Base-by-base conservation (phyloP, 306 rosid species). In the Nissolia schottii region DNA sequence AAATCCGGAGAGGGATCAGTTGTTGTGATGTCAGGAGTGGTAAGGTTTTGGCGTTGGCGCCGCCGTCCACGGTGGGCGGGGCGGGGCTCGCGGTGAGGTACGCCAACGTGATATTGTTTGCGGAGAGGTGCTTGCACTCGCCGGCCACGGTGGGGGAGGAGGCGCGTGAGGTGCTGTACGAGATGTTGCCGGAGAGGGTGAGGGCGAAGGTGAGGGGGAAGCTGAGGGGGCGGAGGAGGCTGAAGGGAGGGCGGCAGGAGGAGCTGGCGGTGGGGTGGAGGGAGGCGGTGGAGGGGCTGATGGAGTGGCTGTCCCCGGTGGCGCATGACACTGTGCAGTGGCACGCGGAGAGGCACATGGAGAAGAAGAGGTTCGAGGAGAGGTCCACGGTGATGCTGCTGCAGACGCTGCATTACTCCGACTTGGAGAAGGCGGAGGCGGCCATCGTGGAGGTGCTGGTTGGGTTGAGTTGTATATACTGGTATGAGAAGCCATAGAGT, bases 381-480 rank as follows among this genome's bases (percentile, higher is more conserved):
- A 76, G 48, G 56, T 72, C 85, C 5, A 73, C 80, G 51, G 76
- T 43, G 18, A 3, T 85, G 84, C 38, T 87, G 67, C 46, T 90
- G 62, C 91, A 90, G 76, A 90, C 96, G 1, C 35, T 90, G 80
- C 92, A 90, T 76, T 90, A 84, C 70, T 80, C 96, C 0, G 93
- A 90, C 57, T 78, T 90, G 85, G 93, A 90, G 85, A 90, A 87
- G 89, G 70, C 87, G n/a, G 96, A 90, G 78, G 81, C 89, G 3
- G 87, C 93, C 27, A 90, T 90, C 31, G 89, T 86, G 7, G 91
- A 85, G 75, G 89, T 84, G 27, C 70, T 90, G 70, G 90, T 90
- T 25, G 96, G 88, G 20, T 70, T 90, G 81, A 84, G 96, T 79
- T 86, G 80, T 50, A 72, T 87, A 71, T 86, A 59, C 38, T 38